Percentiles rank a stretch among this genome's conserved stretches.
These are phyloP conservation scores for Penicillium verrucosum DNA, from an alignment of 2,329 filamentous ascomycete genomes.

Conservation along the genomic window DNA sequence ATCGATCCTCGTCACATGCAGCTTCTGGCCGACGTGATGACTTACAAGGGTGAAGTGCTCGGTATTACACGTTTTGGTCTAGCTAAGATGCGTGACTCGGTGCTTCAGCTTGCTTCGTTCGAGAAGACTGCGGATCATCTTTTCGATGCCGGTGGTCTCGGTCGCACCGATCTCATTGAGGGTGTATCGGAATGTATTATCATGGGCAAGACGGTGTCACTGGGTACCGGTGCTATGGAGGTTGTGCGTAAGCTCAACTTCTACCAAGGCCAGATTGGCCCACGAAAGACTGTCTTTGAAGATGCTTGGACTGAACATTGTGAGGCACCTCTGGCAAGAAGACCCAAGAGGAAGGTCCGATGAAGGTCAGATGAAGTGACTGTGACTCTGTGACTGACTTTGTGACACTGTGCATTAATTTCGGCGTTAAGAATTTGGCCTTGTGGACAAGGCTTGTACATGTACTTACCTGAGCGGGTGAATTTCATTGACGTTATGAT, in stretches of 20 bases:
- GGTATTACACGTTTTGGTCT: slow-evolving; percentile 96
- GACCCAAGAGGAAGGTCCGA: slow-evolving; percentile 16
- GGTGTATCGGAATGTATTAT: slow-evolving; percentile 97
- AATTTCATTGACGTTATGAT: slow-evolving; percentile 7
- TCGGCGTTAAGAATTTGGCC: slow-evolving; percentile 19
- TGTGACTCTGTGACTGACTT: slow-evolving; percentile 12
- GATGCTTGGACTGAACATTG: slow-evolving; percentile 48
- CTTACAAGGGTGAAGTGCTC: slow-evolving; percentile 93
- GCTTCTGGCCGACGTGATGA: slow-evolving; percentile 96
- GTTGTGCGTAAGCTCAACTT: slow-evolving; percentile 76
- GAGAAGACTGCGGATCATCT: slow-evolving; percentile 98
- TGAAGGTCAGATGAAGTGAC: neutral
- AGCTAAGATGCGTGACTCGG: slow-evolving; percentile 92
- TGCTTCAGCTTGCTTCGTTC: slow-evolving; percentile 90
- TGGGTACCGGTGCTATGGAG: slow-evolving; percentile 90
- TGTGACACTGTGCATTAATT: slow-evolving; percentile 18
- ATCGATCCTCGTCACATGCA: slow-evolving; percentile 99
- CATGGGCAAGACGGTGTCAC: slow-evolving; percentile 89
- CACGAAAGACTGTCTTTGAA: slow-evolving; percentile 65
- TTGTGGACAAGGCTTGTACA: slow-evolving; percentile 20
- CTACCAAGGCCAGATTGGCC: slow-evolving; percentile 55
- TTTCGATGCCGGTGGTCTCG: slow-evolving; percentile 87
- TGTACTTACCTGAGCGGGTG: slow-evolving; percentile 15
- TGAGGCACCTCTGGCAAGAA: slow-evolving; percentile 18
- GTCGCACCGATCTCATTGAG: slow-evolving; percentile 89